phyloP scores from a whole-genome alignment of 768 basidiomycete genomes.

The Rhodotorula graminis region DNA sequence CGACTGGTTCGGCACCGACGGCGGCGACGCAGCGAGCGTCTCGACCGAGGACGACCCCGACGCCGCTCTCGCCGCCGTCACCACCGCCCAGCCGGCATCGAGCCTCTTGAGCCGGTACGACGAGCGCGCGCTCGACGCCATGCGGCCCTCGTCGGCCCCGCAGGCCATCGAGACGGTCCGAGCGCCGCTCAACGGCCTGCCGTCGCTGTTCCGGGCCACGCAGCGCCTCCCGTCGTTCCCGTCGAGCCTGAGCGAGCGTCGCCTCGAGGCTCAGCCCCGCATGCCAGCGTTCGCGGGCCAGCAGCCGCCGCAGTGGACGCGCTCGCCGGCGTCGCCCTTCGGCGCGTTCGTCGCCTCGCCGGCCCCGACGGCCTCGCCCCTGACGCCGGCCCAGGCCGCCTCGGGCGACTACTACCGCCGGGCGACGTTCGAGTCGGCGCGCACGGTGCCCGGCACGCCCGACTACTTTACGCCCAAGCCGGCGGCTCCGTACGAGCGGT shows the following conservation, averaged over 20 bases:
- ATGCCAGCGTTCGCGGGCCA: not conserved
- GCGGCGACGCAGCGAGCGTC: conserved; percentile 1
- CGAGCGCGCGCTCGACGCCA: not conserved
- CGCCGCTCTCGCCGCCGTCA: not conserved
- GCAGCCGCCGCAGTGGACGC: conserved; percentile 1
- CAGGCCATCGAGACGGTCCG: not conserved
- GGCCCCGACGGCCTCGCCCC: not conserved
- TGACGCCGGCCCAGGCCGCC: not conserved
- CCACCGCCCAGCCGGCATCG: not conserved
- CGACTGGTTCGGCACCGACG: conserved; percentile 32
- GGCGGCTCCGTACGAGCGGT: conserved; percentile 3
- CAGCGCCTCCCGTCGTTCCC: conserved; percentile 17
- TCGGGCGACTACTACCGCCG: conserved; percentile 11
- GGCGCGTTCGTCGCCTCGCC: conserved; percentile 7
- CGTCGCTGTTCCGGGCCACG: not conserved
- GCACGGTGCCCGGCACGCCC: not conserved
- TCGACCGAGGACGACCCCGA: conserved; percentile 15
- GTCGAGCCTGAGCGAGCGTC: not conserved
- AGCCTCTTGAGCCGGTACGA: not conserved
- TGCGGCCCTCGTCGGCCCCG: conserved; percentile 5
- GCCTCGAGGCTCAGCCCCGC: not conserved
- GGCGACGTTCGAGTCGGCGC: not conserved
- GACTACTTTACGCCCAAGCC: conserved; percentile 23
- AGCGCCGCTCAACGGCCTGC: not conserved
- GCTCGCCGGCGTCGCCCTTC: conserved; percentile 12